phyloP scores from a whole-genome alignment of 305 asterid species.

The Fraxinus platypoda region DNA sequence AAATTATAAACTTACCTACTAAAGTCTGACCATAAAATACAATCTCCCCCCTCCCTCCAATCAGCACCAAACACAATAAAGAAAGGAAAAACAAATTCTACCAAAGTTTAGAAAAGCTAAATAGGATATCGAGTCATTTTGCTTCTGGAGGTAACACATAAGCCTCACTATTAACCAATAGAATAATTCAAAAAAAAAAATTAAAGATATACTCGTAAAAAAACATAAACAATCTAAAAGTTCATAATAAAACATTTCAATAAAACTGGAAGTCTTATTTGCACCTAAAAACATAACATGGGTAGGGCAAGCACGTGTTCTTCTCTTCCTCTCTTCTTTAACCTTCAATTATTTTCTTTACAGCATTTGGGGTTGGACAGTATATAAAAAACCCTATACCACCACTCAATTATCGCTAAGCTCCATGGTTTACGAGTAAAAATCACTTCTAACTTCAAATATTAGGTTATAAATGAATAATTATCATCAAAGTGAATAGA shows the following conservation, averaged over 20 bases:
- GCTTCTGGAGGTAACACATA: neutral
- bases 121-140: neutral
- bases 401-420: neutral
- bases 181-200: neutral
- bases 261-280: neutral
- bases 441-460: neutral
- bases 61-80: neutral
- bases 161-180: neutral
- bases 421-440: neutral
- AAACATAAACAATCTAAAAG: neutral
- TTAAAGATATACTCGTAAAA: neutral
- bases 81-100: neutral
- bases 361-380: neutral
- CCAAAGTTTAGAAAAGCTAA: neutral
- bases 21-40: neutral
- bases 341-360: neutral
- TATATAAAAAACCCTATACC: neutral
- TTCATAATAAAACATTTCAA: neutral
- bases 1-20: constrained; percentile 11
- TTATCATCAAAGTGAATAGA: neutral
- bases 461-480: neutral
- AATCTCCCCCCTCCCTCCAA: neutral
- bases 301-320: neutral
- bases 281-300: neutral
- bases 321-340: neutral